These are phyloP conservation scores for Trifolium subterraneum DNA, from an alignment of 306 rosid genomes.

Conservation along the genomic window DNA sequence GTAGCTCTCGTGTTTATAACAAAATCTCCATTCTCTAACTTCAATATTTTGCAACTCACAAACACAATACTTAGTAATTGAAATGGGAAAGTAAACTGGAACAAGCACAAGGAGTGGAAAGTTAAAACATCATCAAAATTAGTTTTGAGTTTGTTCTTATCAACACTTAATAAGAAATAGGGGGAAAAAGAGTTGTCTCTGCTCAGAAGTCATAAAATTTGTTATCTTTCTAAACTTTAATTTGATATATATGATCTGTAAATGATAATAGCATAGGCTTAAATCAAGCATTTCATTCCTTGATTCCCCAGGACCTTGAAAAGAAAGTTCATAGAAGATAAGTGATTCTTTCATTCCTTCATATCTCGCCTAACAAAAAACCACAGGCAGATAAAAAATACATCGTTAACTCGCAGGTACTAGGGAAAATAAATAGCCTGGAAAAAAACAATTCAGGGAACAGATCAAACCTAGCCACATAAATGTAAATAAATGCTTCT, in stretches of 20 bases:
- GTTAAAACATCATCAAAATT: background rate
- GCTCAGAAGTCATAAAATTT: background rate
- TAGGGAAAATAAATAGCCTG: background rate
- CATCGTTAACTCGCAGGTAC: background rate
- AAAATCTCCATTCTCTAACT: constrained; percentile 11
- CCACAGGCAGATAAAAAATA: background rate
- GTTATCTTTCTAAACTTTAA: constrained; percentile 6
- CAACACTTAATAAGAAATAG: background rate
- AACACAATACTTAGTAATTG: background rate
- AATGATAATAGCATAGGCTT: constrained; percentile 3
- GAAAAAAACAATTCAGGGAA: background rate
- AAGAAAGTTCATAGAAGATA: background rate
- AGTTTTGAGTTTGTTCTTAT: background rate
- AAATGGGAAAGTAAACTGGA: constrained; percentile 11
- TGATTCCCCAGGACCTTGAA: constrained; percentile 1
- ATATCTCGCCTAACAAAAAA: constrained; percentile 1
- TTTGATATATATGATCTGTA: background rate
- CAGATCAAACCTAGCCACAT: constrained; percentile 8
- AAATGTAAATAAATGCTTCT: constrained; percentile 6
- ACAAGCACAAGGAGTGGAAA: background rate
- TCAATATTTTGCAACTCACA: constrained; percentile 1
- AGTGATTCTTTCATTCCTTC: background rate
- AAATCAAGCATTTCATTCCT: constrained; percentile 6
- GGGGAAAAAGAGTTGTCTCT: background rate
- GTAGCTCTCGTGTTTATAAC: background rate